Base-by-base conservation (phyloP, 257 asterid species). In the Salvia splendens region DNA sequence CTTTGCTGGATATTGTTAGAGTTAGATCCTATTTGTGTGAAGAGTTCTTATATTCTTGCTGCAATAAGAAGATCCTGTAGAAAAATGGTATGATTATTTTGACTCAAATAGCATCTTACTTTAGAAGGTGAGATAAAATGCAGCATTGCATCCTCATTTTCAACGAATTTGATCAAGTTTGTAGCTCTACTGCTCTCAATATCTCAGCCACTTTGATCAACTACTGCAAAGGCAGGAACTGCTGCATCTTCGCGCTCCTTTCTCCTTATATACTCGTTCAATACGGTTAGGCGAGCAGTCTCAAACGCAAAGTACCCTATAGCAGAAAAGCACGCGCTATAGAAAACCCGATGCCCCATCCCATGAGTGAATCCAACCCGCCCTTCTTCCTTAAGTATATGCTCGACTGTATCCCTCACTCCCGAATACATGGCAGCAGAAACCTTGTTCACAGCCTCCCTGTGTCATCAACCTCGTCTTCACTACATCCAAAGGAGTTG, bases 391-490 rank as follows among this genome's bases (percentile, higher is more conserved):
- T 65, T 84, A 46, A 91, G 76, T 69, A 91, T 93, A 87, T 83
- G 97, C 72, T 77, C 88, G 24, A 91, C 82, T 17, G 86, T 93
- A 41, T 82, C 68, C 0, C 78, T 57, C 30, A 91, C 81, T 20
- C 96, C 97, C 48, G 64, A 59, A 64, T 86, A 81, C 89, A 81
- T 77, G 1, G 68, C 95, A 32, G 92, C 86, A 58, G 90, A 70
- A 42, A 75, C 86, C 88, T 78, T 88, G 54, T 85, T 86, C 72
- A 75, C 79, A 28, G 76, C 86, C 77, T 88, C 98, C 41, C 76
- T 88, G 99, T 45, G 97, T 93, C 99, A 93, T 93, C 86, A 93
- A 70, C 80, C 97, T 84, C 12, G 99, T 93, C 79, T 93, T 93
- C 61, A 93, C 95, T 70, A 93, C 99, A 80, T 93, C 99, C 80